phyloP scores from a whole-genome alignment of 1,284 basidiomycete species.

The Trametes polyzona region DNA sequence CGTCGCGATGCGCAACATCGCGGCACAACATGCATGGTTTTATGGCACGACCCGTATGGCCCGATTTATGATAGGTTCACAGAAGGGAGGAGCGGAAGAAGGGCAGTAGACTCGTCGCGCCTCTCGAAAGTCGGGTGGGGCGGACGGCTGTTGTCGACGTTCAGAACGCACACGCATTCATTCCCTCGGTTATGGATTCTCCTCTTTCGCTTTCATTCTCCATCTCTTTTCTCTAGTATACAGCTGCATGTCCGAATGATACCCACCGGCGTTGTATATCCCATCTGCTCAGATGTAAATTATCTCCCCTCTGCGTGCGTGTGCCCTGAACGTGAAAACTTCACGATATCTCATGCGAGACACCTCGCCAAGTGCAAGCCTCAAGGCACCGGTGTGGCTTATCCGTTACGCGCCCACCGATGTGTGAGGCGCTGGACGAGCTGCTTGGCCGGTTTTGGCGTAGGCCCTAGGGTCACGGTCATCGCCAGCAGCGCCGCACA shows the following conservation, averaged over 20 bases:
- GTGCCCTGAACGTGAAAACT: neutral
- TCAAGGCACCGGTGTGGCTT: conserved; percentile 3
- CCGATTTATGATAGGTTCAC: conserved; percentile 1
- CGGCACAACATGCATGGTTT: neutral
- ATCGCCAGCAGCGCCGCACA: conserved; percentile 11
- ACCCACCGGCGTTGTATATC: conserved; percentile 27
- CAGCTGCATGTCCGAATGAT: conserved; percentile 23
- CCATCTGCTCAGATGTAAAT: conserved; percentile 22
- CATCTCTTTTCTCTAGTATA: conserved; percentile 29
- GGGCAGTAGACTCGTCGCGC: neutral
- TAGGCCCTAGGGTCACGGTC: no score
- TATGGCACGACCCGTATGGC: conserved; percentile 11
- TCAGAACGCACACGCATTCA: neutral
- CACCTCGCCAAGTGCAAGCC: neutral
- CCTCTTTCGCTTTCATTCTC: no score
- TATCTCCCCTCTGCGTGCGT: neutral
- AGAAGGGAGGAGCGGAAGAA: neutral
- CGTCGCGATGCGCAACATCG: no score
- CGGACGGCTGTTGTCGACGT: neutral
- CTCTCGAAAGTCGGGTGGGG: conserved; percentile 3
- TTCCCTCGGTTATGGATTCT: conserved; percentile 19
- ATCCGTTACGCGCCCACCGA: conserved; percentile 9
- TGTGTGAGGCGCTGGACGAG: neutral
- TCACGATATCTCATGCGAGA: no score
- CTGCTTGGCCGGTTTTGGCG: conserved; percentile 10